Base-by-base conservation (phyloP, 768 basidiomycete species). In the Exidia glandulosa region DNA sequence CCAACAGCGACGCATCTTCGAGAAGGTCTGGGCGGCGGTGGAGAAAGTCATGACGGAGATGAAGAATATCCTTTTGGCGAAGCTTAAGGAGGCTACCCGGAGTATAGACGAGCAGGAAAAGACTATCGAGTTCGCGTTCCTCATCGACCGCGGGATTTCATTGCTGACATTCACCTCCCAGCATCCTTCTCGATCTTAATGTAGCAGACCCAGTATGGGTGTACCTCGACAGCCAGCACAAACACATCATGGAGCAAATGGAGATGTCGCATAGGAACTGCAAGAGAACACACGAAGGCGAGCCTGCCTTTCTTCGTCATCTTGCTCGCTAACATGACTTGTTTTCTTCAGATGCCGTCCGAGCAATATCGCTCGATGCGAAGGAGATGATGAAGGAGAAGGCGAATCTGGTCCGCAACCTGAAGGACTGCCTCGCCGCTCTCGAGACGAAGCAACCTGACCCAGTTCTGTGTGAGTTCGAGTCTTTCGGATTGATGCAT, bases 11-110 rank as follows among this genome's bases (percentile, higher is more conserved):
- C 83, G 94, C 29, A 88, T 99, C 58, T 81, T 97, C 54, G 92
- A 97, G 63, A 98, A 94, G 72, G 92, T 98, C 2, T 99, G 96
- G 96, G 79, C 75, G 2, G 92, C 85, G 54, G 94, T 97, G 19
- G 95, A 98, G 74, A 91, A 87, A 70, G 91, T 93, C 47, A 94
- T 98, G 85, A 78, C 77, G 31, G 92, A 95, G 71, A 91, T 99
- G 90, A 81, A 85, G 63, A 83, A 77, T 56, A 81, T 85, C 30
- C 77, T 98, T 19, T 72, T 87, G 59, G 78, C 79, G n/a, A 85
- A 92, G 66, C 72, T 99, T 50, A 85, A 89, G 70, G 92, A 97
- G 65, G 80, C 87, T 3, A 79, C 75, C 57, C 80, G 90, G 56
- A 85, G 81, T 52, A 79, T 93, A 3, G 96, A 99, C 63, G 95